These are phyloP conservation scores for Baeospora myosura DNA, from an alignment of 1,284 basidiomycete species.

Conservation along the genomic window DNA sequence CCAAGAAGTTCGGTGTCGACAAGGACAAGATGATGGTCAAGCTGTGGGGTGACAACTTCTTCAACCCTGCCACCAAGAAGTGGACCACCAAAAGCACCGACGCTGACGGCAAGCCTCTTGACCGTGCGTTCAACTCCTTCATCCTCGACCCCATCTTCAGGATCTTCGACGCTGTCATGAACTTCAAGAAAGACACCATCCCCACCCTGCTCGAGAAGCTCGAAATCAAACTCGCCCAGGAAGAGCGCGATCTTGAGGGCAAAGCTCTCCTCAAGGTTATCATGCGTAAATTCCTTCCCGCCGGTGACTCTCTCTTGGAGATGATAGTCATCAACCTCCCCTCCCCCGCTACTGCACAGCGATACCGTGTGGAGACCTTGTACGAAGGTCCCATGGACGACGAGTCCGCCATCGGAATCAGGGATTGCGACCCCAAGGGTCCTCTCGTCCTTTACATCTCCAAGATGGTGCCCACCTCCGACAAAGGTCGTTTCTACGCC, in stretches of 20 bases:
- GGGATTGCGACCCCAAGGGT: constrained; percentile 95
- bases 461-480: constrained; percentile 99
- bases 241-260: constrained; percentile 94
- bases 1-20: constrained; percentile 99
- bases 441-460: constrained; percentile 99
- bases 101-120: constrained; percentile 83
- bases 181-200: constrained; percentile 97
- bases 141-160: constrained; percentile 99
- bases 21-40: constrained; percentile 97
- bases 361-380: constrained; percentile 98
- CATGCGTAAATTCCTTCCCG: constrained; percentile 99
- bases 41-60: constrained; percentile 99
- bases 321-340: constrained; percentile 99
- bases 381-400: constrained; percentile 99
- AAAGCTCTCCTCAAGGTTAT: constrained; percentile 96
- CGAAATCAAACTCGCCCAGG: constrained; percentile 83
- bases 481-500: constrained; percentile 99
- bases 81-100: constrained; percentile 82
- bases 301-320: constrained; percentile 97
- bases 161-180: constrained; percentile 99
- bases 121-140: constrained; percentile 93
- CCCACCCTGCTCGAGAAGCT: constrained; percentile 91
- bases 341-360: constrained; percentile 94
- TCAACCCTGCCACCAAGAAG: constrained; percentile 97
- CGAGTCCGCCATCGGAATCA: constrained; percentile 97